Evolutionary conservation across 169 alveolate species (phyloP), one percentile per base, ranked within the genome.

Genomic region (Plasmodium gaboni): DNA sequence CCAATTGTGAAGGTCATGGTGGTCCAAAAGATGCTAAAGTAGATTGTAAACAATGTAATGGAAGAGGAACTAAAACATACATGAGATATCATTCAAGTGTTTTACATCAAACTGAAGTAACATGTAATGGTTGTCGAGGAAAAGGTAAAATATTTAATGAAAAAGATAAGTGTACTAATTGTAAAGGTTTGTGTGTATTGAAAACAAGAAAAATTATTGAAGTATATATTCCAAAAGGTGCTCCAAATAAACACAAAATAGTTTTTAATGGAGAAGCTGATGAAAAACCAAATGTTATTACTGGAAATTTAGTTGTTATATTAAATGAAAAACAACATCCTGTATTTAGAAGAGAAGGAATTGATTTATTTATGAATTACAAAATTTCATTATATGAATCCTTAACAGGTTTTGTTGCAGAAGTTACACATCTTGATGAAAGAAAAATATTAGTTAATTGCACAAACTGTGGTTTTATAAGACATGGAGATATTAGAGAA

Each of bases 1-100:
- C 95, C 46, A 94, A 94, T 63, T 98, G 99, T 89, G 98, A 98
- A 69, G 99, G 99, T 42, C 95, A 92, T 69, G 99, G 99, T 1
- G 99, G 99, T 0, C 97, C 98, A 0, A 96, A 97, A 74, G 98
- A 96, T 57, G 98, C 98, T 2, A 94, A 96, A 32, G 93, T 94
- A 59, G 94, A 95, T n/a, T 98, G 99, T 88, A 87, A 73, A 42
- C 96, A 93, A 63, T 99, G 99, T 91, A 96, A 97, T 74, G 99
- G 99, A 24, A 97, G 96, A 80, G 97, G 99, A 12, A 93, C 95
- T 12, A 93, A 97, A 10, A 95, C 95, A 4, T 97, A 95, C 65
- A 94, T 98, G 92, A 92, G 96, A 57, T 97, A 96, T 74, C 92
- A 96, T 87, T 98, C 98, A 1, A 97, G 98, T 24, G 96, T 96